Percentiles rank a stretch among this genome's conserved stretches.
phyloP scores from a whole-genome alignment of 768 basidiomycete genomes.

The Rickenella mellea region DNA sequence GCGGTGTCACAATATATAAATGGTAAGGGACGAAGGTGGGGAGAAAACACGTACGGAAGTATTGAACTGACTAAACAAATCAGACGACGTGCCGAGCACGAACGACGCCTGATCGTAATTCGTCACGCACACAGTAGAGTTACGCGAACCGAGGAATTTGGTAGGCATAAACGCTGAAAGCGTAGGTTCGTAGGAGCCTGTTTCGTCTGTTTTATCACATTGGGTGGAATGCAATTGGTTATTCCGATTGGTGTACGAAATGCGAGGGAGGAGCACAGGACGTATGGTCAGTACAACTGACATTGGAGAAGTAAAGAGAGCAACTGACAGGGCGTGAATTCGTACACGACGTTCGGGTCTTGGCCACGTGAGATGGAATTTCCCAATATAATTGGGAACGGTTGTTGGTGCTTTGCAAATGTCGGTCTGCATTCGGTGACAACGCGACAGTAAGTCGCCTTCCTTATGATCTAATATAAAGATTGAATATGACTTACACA shows the following conservation, averaged over 20 bases:
- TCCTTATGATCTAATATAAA: background rate
- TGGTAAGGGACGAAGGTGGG: background rate
- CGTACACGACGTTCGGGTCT: constrained; percentile 19
- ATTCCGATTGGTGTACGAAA: too few species aligned
- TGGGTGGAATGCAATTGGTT: background rate
- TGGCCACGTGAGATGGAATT: constrained; percentile 17
- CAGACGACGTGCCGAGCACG: constrained; percentile 33
- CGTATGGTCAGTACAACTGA: too few species aligned
- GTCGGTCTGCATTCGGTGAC: constrained; percentile 19
- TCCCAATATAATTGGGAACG: constrained; percentile 29
- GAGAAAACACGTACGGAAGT: background rate
- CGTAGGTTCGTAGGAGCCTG: constrained; percentile 32
- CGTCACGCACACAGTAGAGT: constrained; percentile 20
- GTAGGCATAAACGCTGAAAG: constrained; percentile 36
- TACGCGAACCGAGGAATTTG: constrained; percentile 32
- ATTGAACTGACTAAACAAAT: constrained; percentile 22
- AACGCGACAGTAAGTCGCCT: background rate
- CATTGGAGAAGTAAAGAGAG: too few species aligned
- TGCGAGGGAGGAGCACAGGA: too few species aligned
- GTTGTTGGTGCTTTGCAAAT: constrained; percentile 24
- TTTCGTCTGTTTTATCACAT: constrained; percentile 19
- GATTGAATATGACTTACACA: constrained; percentile 16
- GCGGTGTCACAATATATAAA: background rate
- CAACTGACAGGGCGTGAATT: constrained; percentile 23
- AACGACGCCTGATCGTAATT: constrained; percentile 25